Base-by-base conservation (phyloP, 2,329 filamentous ascomycete genomes). In the Alternaria sp. region DNA sequence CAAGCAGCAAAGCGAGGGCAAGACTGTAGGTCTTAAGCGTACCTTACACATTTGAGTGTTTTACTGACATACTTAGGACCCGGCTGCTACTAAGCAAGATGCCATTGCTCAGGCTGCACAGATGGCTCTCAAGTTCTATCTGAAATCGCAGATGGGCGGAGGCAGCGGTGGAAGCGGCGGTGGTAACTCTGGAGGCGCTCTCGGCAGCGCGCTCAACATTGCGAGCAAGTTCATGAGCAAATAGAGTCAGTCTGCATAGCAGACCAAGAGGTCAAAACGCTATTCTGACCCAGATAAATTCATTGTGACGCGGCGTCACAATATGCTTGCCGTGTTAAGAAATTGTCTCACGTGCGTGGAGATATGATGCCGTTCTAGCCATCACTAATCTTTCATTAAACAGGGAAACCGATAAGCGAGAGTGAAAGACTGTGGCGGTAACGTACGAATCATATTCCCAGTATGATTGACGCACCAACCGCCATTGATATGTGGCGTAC, bases 101-200 rank as follows among this genome's bases (percentile, higher is more conserved):
- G 92, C 89, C 51, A 83, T 97, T 48, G 88, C 91, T 75, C 84
- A 89, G 78, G 94, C 94, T 3, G 93, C 89, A 2, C 90, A 97
- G 84, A 90, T 92, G 86, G 94, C 93, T 3, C 79, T 97, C 71
- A 93, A 97, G 86, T 91, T 97, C 87, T 97, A 94, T 79, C 82
- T 96, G 83, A 94, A 97, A 86, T 88, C 86, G 70, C 85, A 93
- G 76, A 79, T 79, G 74, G 80, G 82, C 28, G 80, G 80, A 32
- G 48, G 53, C 44, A 68, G 36, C n/a, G 73, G 74, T n/a, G 71
- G 73, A 12, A 85, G 85, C 20, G 76, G 81, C 30, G 75, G 79
- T 22, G 70, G 74, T 28, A 69, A 72, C 18, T 75, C 74, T 28
- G 85, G 80, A 0, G 79, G 80, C 1, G 79, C 80, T 1, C 78